These are phyloP conservation scores for Acanthamoeba healyi DNA, from an alignment of 208 protist genomes.

Conservation along the genomic window DNA sequence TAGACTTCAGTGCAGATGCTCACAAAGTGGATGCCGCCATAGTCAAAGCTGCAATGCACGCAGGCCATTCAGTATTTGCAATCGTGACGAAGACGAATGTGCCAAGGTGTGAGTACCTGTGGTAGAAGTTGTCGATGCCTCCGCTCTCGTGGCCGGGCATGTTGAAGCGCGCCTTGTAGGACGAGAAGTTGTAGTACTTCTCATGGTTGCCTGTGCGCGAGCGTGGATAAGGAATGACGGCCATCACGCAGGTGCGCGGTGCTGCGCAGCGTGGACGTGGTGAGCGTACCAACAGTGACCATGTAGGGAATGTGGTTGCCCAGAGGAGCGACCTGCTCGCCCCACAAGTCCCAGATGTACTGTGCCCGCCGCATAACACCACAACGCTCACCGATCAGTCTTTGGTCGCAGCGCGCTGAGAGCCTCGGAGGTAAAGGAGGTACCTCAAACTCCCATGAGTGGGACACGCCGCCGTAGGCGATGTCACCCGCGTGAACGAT, in stretches of 20 bases:
- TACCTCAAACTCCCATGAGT: constrained; percentile 50
- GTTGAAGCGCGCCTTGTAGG: constrained; percentile 62
- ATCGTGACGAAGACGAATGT: background rate
- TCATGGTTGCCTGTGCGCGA: constrained; percentile 48
- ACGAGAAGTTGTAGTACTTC: constrained; percentile 71
- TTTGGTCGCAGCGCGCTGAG: too few species aligned
- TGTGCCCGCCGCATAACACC: background rate
- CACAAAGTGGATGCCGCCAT: constrained; percentile 70
- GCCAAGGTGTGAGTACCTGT: background rate
- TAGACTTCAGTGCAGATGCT: constrained; percentile 64
- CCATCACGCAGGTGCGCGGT: background rate
- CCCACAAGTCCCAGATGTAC: constrained; percentile 70
- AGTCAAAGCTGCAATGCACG: constrained; percentile 63
- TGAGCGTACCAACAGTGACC: constrained; percentile 13
- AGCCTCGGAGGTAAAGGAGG: too few species aligned
- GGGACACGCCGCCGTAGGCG: constrained; percentile 47
- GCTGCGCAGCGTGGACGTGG: background rate
- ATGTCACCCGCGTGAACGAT: constrained; percentile 68
- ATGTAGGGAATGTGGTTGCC: constrained; percentile 62
- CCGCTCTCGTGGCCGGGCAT: constrained; percentile 64
- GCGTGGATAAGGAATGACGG: background rate
- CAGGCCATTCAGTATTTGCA: too few species aligned
- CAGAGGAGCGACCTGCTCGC: constrained; percentile 50
- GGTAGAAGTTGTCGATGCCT: constrained; percentile 63
- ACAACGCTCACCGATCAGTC: background rate